Evolutionary conservation across 2,329 filamentous ascomycete genomes (phyloP), one percentile per base, ranked within the genome.

Genomic region (Trichoderma atroviride): DNA sequence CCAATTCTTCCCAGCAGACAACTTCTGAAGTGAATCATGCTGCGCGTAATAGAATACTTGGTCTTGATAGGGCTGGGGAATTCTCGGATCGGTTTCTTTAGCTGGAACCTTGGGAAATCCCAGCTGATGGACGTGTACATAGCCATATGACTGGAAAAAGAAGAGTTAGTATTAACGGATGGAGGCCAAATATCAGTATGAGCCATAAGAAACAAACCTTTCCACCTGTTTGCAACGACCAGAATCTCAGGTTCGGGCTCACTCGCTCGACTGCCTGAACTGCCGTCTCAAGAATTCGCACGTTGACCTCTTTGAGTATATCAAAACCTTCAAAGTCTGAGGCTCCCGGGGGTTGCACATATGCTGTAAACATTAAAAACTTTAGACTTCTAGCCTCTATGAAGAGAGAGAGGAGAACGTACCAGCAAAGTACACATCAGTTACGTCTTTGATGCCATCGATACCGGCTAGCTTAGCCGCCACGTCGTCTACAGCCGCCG

Each of bases 381-480:
- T 5, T 66, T 13, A 63, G 29, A 19, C 5, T n/a, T 22, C 1
- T 31, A 5, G 14, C 5, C 0, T 11, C 2, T 1, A 4, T 5
- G 2, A 24, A 7, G 5, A 24, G 9, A 19, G 6, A 16, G 16
- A 14, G 22, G 4, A 7, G 22, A 1, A 40, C 27, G 24, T 62
- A 68, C 66, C 66, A 16, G 66, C 66, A 56, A 68, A 68, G 5
- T 68, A 68, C n/a, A 68, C 66, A 16, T 68, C 66, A 22, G 66
- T 68, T 4, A 68, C 57, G 9, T 68, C 57, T 6, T 56, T 31
- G 37, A 68, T 68, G 50, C 66, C 57, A 10, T 68, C 57, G 7
- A 68, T 62, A 40, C 43, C 33, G n/a, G 24, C 52, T 27, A 68
- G 29, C 24, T 62, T 68, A 1, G 57, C 66, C n/a, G 35, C 66